These are phyloP conservation scores for Kazachstania sp. DNA, from an alignment of 1,139 yeast genomes.

Conservation along the genomic window DNA sequence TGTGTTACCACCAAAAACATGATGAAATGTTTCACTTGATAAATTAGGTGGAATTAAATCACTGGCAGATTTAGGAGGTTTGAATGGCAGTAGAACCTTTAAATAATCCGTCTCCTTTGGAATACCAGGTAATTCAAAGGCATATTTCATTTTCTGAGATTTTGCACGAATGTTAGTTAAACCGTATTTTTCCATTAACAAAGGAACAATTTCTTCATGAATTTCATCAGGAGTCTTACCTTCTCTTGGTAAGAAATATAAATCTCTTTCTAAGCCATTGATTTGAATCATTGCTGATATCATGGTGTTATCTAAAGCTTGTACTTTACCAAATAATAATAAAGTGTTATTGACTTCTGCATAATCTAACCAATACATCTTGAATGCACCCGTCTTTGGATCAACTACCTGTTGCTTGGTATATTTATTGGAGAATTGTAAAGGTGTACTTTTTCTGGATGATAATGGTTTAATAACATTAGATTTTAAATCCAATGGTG, in stretches of 20 bases:
- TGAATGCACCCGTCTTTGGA: slow-evolving; percentile 41
- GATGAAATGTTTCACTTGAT: slow-evolving; percentile 68
- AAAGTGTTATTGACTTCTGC: slow-evolving; percentile 66
- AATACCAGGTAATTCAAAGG: slow-evolving; percentile 74
- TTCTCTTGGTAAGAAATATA: slow-evolving; percentile 69
- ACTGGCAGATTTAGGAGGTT: slow-evolving; percentile 45
- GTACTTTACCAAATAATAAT: slow-evolving; percentile 75
- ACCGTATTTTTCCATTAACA: slow-evolving; percentile 54
- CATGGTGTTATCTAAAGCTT: slow-evolving; percentile 45
- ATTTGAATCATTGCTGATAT: slow-evolving; percentile 77
- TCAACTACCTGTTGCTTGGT: slow-evolving; percentile 40
- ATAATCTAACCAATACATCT: slow-evolving; percentile 87
- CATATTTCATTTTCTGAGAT: slow-evolving; percentile 69
- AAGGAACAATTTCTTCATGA: slow-evolving; percentile 64
- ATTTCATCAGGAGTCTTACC: slow-evolving; percentile 53
- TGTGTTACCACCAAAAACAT: slow-evolving; percentile 72
- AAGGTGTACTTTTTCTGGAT: slow-evolving; percentile 21
- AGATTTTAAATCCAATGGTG: slow-evolving; percentile 16
- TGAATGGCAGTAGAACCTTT: slow-evolving; percentile 67
- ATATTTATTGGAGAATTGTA: slow-evolving; percentile 36
- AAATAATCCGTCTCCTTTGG: slow-evolving; percentile 78
- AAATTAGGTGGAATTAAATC: slow-evolving; percentile 51
- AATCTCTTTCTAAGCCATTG: slow-evolving; percentile 59
- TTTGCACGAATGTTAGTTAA: slow-evolving; percentile 58
- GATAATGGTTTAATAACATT: slow-evolving; percentile 14